Evolutionary conservation across 164 flowering plant species (phyloP).

Genomic region (Umbilicus rupestris): DNA sequence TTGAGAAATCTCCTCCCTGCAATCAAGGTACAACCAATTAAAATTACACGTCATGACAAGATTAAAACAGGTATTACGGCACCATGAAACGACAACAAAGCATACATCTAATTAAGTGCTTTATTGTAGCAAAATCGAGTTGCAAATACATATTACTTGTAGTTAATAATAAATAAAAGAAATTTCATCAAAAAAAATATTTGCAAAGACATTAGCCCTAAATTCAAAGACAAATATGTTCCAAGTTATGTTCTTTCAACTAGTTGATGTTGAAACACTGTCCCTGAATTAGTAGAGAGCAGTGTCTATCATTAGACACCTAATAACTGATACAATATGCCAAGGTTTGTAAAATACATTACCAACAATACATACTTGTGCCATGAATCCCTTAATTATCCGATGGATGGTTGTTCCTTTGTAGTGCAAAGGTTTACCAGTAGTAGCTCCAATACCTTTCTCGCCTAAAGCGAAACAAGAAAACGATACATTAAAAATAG

Average conservation of each 20-base stretch:
- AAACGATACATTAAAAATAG: neutral
- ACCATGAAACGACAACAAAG: neutral
- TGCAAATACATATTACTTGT: neutral
- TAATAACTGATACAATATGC: neutral
- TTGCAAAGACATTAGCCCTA: neutral
- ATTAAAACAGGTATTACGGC: neutral
- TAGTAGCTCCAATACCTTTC: conserved; percentile 57
- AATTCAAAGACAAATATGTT: neutral
- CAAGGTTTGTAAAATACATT: neutral
- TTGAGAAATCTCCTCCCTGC: conserved; percentile 83
- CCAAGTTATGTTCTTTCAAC: neutral
- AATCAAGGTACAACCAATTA: neutral
- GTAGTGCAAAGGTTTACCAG: conserved; percentile 67
- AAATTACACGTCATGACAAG: neutral
- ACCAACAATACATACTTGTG: conserved; percentile 44
- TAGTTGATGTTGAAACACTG: neutral
- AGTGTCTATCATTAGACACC: neutral
- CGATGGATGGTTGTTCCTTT: conserved; percentile 72
- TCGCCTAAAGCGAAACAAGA: conserved; percentile 44
- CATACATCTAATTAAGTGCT: neutral
- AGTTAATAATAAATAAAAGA: neutral
- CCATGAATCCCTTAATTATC: conserved; percentile 79
- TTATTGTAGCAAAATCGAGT: neutral
- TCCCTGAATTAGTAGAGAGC: neutral
- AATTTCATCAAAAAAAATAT: too few species aligned